Evolutionary conservation across 2,329 filamentous ascomycete genomes (phyloP).

Genomic region (Chaetomiaceae sp.): DNA sequence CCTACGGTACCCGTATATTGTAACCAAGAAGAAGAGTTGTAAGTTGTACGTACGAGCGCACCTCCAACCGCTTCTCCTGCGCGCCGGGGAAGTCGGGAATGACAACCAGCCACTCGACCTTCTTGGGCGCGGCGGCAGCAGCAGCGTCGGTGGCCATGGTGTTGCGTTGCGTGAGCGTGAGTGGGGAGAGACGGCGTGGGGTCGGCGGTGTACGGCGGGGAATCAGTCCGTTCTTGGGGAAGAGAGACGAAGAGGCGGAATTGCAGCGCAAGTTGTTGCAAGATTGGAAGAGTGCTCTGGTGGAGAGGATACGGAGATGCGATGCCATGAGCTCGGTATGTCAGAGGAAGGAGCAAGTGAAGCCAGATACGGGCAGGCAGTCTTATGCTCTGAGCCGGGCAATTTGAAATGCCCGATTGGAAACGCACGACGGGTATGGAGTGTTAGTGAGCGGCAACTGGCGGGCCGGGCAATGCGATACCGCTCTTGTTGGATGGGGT

Average conservation of each 20-base stretch:
- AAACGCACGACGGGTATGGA: background rate
- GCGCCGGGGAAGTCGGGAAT: constrained; percentile 59
- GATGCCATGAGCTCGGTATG: constrained; percentile 3
- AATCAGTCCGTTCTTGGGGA: background rate
- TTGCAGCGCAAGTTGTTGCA: background rate
- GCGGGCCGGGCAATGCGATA: constrained; percentile 5
- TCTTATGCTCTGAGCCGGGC: background rate
- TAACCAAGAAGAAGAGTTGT: background rate
- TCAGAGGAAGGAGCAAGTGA: background rate
- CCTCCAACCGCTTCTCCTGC: constrained; percentile 55
- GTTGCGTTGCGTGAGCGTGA: background rate
- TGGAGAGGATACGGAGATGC: constrained; percentile 4
- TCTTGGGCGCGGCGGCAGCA: constrained; percentile 31
- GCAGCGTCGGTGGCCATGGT: constrained; percentile 22
- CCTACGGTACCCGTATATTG: background rate
- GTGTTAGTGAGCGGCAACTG: constrained; percentile 7
- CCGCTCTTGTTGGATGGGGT: background rate
- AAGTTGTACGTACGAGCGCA: constrained; percentile 44
- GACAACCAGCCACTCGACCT: constrained; percentile 62
- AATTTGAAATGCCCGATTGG: background rate
- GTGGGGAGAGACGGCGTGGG: background rate
- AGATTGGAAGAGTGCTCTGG: background rate
- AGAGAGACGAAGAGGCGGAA: background rate
- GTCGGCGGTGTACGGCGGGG: background rate
- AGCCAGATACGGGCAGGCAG: background rate